Conservation (phyloP, 192 early-diverging fungal species). For the Kickxella alabastrina region DNA sequence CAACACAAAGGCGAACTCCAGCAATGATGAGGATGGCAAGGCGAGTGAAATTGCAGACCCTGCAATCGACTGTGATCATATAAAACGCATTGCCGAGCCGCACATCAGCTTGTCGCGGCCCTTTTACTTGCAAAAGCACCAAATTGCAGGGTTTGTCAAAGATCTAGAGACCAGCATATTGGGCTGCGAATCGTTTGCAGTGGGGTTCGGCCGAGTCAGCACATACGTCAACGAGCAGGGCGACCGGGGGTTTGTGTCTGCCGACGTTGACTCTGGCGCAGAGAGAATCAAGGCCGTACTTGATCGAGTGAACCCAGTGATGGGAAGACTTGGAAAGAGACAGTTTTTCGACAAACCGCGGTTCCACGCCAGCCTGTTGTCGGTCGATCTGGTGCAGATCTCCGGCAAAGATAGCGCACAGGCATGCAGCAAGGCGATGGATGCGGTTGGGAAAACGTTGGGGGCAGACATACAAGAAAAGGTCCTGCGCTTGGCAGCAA, state of each 20-base stretch:
- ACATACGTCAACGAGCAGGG: constrained; percentile 28
- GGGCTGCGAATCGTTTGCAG: constrained; percentile 5
- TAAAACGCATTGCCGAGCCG: constrained; percentile 9
- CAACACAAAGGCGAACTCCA: too few species aligned
- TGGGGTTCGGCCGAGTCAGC: constrained; percentile 24
- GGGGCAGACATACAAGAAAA: constrained; percentile 31
- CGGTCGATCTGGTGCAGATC: constrained; percentile 9
- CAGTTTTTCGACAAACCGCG: constrained; percentile 34
- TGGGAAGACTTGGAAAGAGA: constrained; percentile 30
- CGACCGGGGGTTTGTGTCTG: constrained; percentile 33
- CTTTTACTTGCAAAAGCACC: constrained; percentile 45
- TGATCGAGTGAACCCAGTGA: constrained; percentile 31
- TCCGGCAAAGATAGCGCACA: too few species aligned
- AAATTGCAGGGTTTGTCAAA: constrained; percentile 29
- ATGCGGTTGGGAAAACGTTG: constrained; percentile 12
- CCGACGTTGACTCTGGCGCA: constrained; percentile 24
- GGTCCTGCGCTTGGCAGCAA: constrained; percentile 30
- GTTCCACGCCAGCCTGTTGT: constrained; percentile 44
- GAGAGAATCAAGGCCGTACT: constrained; percentile 14
- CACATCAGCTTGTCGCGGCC: constrained; percentile 47
- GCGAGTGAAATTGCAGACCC: not conserved
- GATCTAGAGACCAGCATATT: constrained; percentile 15
- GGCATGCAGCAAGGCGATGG: constrained; percentile 3
- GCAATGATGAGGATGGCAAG: constrained; percentile 7
- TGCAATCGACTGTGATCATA: not conserved